Percentiles rank a stretch among this genome's conserved stretches.
phyloP scores from a whole-genome alignment of 2,329 filamentous ascomycete genomes.

The Remersonia thermophila region DNA sequence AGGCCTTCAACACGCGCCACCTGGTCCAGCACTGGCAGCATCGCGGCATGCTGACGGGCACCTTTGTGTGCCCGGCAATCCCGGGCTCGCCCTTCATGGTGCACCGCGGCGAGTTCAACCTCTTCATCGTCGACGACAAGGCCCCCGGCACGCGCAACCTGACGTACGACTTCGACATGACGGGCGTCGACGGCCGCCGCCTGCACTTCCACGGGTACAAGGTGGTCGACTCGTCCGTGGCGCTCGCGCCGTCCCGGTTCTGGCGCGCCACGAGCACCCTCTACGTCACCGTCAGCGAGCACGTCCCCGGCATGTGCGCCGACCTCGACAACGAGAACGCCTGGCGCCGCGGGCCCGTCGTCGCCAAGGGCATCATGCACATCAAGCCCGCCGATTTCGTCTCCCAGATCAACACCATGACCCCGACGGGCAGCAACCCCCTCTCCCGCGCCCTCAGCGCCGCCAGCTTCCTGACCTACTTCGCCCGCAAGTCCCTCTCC shows the following conservation, averaged over 20 bases:
- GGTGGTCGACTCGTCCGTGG: slow-evolving; percentile 46
- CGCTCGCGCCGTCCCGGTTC: slow-evolving; percentile 42
- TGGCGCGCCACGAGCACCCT: slow-evolving; percentile 52
- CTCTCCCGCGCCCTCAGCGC: slow-evolving; percentile 33
- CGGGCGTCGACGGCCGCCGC: slow-evolving; percentile 36
- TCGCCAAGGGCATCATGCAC: slow-evolving; percentile 49
- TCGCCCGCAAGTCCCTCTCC: slow-evolving; percentile 39
- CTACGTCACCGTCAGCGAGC: slow-evolving; percentile 45
- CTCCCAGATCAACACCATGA: slow-evolving; percentile 42
- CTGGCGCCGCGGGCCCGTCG: slow-evolving; percentile 29
- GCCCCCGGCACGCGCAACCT: slow-evolving; percentile 46
- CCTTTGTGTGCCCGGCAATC: slow-evolving; percentile 43
- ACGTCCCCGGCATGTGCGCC: slow-evolving; percentile 15
- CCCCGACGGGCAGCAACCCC: slow-evolving; percentile 35
- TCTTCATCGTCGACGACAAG: slow-evolving; percentile 41
- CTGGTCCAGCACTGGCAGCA: slow-evolving; percentile 37
- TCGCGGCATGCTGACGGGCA: slow-evolving; percentile 43
- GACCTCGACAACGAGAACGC: slow-evolving; percentile 25
- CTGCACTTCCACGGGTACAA: slow-evolving; percentile 52
- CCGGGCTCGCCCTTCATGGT: slow-evolving; percentile 49
- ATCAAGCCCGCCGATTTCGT: slow-evolving; percentile 42
- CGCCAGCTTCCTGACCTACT: slow-evolving; percentile 41
- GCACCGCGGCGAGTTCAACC: slow-evolving; percentile 41
- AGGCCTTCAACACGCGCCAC: slow-evolving; percentile 39
- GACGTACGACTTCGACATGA: slow-evolving; percentile 50